Evolutionary conservation across 2,329 filamentous ascomycete species (phyloP).

Genomic region (Sphaceloma murrayae): DNA sequence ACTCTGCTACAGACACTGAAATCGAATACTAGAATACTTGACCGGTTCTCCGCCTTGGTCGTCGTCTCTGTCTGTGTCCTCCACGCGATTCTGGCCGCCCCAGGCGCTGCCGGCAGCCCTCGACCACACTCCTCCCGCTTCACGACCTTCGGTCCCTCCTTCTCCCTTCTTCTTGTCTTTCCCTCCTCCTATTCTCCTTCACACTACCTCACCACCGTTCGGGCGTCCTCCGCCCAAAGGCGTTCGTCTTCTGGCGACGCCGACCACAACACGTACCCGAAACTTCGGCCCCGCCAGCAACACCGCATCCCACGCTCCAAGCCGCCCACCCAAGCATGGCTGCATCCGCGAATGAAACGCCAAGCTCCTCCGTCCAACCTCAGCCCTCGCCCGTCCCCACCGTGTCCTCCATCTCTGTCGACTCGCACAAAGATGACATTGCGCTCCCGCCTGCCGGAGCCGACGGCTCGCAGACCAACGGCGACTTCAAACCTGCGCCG

Average conservation of each 20-base stretch:
- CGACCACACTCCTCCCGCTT: background rate
- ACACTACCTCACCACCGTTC: background rate
- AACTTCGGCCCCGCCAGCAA: too few species aligned
- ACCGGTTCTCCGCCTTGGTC: too few species aligned
- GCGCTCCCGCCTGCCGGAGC: constrained; percentile 14
- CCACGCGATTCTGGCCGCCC: background rate
- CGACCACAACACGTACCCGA: background rate
- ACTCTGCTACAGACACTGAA: background rate
- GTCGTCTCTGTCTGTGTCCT: background rate
- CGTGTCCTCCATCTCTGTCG: constrained; percentile 19
- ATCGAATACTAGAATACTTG: too few species aligned
- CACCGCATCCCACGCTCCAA: background rate
- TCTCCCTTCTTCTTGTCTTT: constrained; percentile 3
- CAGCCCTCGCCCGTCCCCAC: constrained; percentile 16
- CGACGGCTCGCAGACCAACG: constrained; percentile 16
- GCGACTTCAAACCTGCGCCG: constrained; percentile 20
- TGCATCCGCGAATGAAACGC: constrained; percentile 2
- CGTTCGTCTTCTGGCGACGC: constrained; percentile 13
- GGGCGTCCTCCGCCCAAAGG: constrained; percentile 8
- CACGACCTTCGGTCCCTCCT: too few species aligned
- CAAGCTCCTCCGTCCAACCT: constrained; percentile 6
- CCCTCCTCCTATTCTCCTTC: background rate
- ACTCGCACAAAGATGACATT: constrained; percentile 21
- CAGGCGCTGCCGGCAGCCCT: too few species aligned
- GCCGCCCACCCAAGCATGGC: background rate